Base-by-base conservation (phyloP, 306 rosid genomes). In the Cicer arietinum region DNA sequence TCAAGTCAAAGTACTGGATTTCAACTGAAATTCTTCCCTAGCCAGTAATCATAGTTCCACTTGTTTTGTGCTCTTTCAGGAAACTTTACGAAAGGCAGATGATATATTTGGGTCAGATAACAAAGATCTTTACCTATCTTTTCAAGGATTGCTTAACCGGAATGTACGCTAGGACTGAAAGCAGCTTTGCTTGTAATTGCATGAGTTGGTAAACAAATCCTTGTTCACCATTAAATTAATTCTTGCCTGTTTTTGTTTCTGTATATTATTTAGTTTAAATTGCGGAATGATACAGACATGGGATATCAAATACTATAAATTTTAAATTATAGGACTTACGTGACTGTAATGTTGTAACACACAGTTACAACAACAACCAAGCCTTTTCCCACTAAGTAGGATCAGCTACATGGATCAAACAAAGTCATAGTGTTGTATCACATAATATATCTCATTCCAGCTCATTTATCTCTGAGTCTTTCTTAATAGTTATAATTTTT, bases 41-140 rank as follows among this genome's bases (percentile, higher is more conserved):
- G 50, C 20, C 18, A 17, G 35, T 80, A 59, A 64, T 81, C 50
- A 67, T 58, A 71, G 74, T 44, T 81, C 45, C 42, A 16, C 40
- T 50, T 58, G 22, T 79, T 71, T 17, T 45, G 22, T 86, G 44
- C 46, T 63, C 69, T 88, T 79, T 40, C 70, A 95, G 99, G 99
- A 89, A 84, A 95, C 99, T 68, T 78, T 95, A 66, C 83, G 93
- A 83, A 95, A 92, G 88, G 98, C 99, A 61, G 99, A 92, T 76
- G 98, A 92, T 71, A 92, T 95, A 87, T 95, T 95, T 66, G 99
- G 99, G 77, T 84, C 87, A 22, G 99, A 92, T 75, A 95, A 95
- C 90, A 92, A 90, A 85, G 98, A 95, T 78, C 96, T 95, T 51
- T 95, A 85, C 79, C 78, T 89, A 59, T 89, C 92, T 73, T 95